Base-by-base conservation (phyloP, 805 yeast species). In the Candida adriatica region DNA sequence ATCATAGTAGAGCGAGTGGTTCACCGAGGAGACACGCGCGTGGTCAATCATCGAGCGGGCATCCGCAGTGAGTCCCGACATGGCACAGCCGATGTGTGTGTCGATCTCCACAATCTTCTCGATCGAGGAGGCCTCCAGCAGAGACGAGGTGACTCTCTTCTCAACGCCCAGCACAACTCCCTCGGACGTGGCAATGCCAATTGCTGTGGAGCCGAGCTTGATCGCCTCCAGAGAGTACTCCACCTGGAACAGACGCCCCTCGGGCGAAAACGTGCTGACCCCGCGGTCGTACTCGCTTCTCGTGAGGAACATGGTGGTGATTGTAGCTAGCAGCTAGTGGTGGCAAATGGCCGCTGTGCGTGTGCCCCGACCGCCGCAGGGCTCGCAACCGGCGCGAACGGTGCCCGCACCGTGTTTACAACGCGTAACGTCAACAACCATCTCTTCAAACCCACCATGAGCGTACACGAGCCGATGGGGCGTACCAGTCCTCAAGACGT, bases 271-370 rank as follows among this genome's bases (percentile, higher is more conserved):
- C 7, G 99, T 94, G 53, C 94, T 82, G 30, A 92, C 98, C 42
- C 98, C 99, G 60, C 99, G 82, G 58, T 92, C 99, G 60, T 92
- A 92, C 68, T 92, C 99, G 64, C 95, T 83, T 79, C 99, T 82
- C n/a, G 99, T 92, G 46, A 92, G 73, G 63, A 92, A 92, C 99
- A 92, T 92, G 32, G 27, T 16, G 19, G n/a, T n/a, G n/a, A n/a
- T n/a, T n/a, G n/a, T n/a, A n/a, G n/a, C n/a, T n/a, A n/a, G n/a
- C n/a, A n/a, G n/a, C n/a, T n/a, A n/a, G n/a, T n/a, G n/a, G n/a
- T n/a, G n/a, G n/a, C n/a, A n/a, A n/a, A n/a, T n/a, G n/a, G n/a
- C n/a, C n/a, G n/a, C n/a, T n/a, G n/a, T n/a, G n/a, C n/a, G n/a
- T n/a, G n/a, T n/a, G n/a, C n/a, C n/a, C n/a, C n/a, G n/a, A n/a